Conservation (phyloP, 768 basidiomycete species). For the Mycena metata region DNA sequence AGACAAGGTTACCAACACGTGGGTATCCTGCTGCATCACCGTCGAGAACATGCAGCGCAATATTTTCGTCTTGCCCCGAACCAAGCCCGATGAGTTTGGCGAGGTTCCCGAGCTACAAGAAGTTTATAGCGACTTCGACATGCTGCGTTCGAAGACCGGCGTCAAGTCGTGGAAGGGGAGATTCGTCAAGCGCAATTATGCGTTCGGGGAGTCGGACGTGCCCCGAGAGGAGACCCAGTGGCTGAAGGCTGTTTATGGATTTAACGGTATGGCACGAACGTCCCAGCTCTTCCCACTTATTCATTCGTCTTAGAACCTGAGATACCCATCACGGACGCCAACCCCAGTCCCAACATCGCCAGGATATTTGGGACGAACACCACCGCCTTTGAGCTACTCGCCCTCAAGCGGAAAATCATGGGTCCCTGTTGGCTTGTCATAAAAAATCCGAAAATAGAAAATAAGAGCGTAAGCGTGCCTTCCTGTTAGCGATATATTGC, state of each 20-base stretch:
- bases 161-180: conserved; percentile 86
- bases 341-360: conserved; percentile 81
- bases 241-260: conserved; percentile 95
- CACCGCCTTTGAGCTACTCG: conserved; percentile 92
- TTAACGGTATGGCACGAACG: conserved; percentile 71
- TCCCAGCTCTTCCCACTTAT: conserved; percentile 5
- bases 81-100: conserved; percentile 68
- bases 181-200: conserved; percentile 91
- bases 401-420: conserved; percentile 97
- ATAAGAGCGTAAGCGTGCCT: conserved; percentile 76
- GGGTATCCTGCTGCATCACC: conserved; percentile 89
- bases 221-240: conserved; percentile 86
- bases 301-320: conserved; percentile 67
- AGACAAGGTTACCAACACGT: conserved; percentile 76
- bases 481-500: not conserved
- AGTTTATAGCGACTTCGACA: conserved; percentile 87
- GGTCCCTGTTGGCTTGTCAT: conserved; percentile 97
- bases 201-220: conserved; percentile 88
- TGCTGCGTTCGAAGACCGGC: conserved; percentile 76
- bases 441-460: conserved; percentile 78
- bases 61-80: conserved; percentile 88
- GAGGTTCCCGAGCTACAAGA: conserved; percentile 76
- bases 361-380: conserved; percentile 94
- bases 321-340: conserved; percentile 75
- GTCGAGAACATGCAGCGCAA: conserved; percentile 90